These are phyloP conservation scores for Pseudocohnilembus persalinus DNA, from an alignment of 169 alveolate genomes.

Conservation along the genomic window DNA sequence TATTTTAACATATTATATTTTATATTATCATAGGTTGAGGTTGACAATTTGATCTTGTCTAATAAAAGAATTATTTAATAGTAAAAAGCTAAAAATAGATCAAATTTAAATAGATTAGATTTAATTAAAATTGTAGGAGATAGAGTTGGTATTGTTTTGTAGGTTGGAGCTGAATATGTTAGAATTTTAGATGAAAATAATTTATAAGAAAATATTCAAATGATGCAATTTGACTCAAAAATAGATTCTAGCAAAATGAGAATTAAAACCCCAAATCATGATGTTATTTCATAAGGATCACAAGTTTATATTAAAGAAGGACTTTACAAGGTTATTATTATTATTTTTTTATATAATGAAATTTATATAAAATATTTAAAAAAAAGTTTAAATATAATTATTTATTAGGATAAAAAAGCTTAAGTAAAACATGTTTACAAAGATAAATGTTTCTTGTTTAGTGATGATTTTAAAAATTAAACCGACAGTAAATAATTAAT, in stretches of 20 bases:
- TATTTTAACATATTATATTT: too few species aligned
- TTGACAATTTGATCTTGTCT: background rate
- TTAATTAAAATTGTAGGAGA: background rate
- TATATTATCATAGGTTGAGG: background rate
- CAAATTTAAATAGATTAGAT: background rate
- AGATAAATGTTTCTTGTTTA: background rate
- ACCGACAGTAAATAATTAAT: background rate
- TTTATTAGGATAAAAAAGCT: background rate
- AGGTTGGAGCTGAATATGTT: background rate
- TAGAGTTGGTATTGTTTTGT: background rate
- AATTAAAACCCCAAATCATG: background rate
- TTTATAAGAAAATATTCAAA: too few species aligned
- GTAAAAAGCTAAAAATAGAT: background rate
- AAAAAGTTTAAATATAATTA: too few species aligned
- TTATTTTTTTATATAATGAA: too few species aligned
- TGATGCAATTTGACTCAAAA: background rate
- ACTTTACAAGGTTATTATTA: background rate
- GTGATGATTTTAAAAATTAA: background rate
- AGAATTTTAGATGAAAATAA: background rate
- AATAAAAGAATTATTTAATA: background rate
- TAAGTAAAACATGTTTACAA: background rate
- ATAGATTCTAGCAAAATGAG: background rate
- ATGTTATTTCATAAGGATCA: background rate
- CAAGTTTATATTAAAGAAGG: background rate
- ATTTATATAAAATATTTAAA: too few species aligned